phyloP scores from a whole-genome alignment of 116 monocot genomes.

The Papilionanthe hybrid region DNA sequence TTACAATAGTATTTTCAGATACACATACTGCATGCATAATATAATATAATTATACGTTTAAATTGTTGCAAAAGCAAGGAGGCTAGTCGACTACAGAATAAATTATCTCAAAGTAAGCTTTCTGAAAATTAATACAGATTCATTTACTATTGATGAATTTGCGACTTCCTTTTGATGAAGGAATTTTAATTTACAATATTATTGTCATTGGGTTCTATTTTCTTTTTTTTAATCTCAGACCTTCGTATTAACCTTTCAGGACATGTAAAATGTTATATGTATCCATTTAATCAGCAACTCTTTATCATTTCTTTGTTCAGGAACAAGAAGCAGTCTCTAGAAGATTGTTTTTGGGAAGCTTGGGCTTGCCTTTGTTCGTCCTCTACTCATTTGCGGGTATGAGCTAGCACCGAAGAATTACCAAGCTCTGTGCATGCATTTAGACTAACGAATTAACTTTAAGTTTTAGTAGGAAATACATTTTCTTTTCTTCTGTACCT shows the following conservation, averaged over 20 bases:
- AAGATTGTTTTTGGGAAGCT: slow-evolving; percentile 99
- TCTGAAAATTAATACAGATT: background rate
- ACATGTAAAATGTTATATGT: slow-evolving; percentile 3
- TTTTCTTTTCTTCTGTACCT: background rate
- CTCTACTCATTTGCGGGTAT: slow-evolving; percentile 91
- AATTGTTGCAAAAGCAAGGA: background rate
- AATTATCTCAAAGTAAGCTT: background rate
- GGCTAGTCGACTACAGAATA: background rate
- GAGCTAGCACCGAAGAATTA: background rate
- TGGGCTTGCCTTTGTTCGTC: slow-evolving; percentile 99
- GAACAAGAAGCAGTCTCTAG: slow-evolving; percentile 60
- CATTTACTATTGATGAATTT: slow-evolving; percentile 7
- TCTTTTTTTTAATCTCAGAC: background rate
- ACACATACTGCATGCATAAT: no score
- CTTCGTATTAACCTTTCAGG: background rate
- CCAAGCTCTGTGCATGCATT: slow-evolving; percentile 1
- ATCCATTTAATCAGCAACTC: background rate
- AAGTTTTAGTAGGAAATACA: background rate
- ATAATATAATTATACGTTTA: no score
- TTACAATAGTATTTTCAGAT: no score
- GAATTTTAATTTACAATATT: background rate
- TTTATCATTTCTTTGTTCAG: slow-evolving; percentile 31
- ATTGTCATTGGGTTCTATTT: background rate
- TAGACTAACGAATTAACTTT: background rate
- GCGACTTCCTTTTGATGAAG: background rate